A percentile compares a stretch with the other conserved stretches of the same genome.
phyloP scores from a whole-genome alignment of 257 asterid species.

The Ophiorrhiza pumila region DNA sequence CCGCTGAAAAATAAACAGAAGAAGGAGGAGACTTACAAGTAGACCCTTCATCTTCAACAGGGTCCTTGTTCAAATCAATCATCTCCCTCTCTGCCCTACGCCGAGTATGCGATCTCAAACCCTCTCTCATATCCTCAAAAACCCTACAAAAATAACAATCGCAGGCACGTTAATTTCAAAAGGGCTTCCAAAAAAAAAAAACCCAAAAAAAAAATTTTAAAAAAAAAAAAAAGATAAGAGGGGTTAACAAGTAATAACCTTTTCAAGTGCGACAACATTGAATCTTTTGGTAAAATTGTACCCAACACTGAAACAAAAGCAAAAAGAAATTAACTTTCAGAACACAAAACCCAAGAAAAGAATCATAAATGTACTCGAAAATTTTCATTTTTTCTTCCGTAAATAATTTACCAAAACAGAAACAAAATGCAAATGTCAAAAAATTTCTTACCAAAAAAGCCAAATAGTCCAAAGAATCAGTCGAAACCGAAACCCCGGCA shows the following conservation, averaged over 20 bases:
- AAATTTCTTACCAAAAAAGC: conserved; percentile 7
- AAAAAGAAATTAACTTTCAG: not conserved
- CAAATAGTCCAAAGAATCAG: not conserved
- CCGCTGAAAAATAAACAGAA: conserved; percentile 13
- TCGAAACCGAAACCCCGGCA: not conserved
- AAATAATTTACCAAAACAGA: not conserved
- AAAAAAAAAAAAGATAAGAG: not conserved
- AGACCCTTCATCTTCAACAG: conserved; percentile 21
- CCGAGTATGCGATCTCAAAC: conserved; percentile 22
- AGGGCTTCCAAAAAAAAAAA: not conserved
- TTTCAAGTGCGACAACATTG: not conserved
- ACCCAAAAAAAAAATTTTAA: not conserved
- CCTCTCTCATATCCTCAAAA: conserved; percentile 27
- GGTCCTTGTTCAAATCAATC: conserved; percentile 36
- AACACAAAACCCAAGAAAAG: not conserved
- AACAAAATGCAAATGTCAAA: not conserved
- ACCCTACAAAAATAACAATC: not conserved
- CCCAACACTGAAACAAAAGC: not conserved
- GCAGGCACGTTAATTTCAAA: not conserved
- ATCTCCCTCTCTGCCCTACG: conserved; percentile 14
- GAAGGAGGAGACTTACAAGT: conserved; percentile 15
- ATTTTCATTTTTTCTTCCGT: not conserved
- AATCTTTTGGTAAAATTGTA: not conserved
- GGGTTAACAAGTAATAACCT: not conserved
- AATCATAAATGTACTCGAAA: conserved; percentile 7